phyloP scores from a whole-genome alignment of 2,329 filamentous ascomycete species.

The Sclerotinia trifoliorum region DNA sequence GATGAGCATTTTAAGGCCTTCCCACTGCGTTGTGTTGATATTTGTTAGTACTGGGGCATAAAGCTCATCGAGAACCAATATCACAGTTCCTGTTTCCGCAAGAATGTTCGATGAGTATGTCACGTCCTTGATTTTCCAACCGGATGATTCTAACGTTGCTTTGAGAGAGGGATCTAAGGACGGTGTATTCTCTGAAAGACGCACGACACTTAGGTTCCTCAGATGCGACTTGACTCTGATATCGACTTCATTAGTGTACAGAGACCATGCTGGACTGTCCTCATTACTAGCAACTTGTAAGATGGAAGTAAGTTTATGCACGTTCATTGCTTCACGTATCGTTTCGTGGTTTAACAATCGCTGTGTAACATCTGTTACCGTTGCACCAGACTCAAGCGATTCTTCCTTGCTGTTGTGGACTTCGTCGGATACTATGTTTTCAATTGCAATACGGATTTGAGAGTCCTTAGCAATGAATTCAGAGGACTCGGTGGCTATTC shows the following conservation, averaged over 20 bases:
- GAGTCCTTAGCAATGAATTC: neutral
- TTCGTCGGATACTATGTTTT: neutral
- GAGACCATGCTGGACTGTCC: neutral
- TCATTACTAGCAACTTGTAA: neutral
- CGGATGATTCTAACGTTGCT: neutral
- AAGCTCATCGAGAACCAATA: constrained; percentile 28
- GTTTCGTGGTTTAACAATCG: neutral
- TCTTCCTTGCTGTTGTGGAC: neutral
- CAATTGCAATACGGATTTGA: neutral
- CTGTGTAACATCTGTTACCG: neutral
- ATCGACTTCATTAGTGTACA: neutral
- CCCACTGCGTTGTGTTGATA: constrained; percentile 22
- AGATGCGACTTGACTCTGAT: neutral
- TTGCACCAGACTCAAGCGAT: neutral
- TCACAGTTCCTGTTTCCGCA: neutral
- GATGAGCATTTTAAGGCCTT: constrained; percentile 23
- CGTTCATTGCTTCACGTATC: neutral
- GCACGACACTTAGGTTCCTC: neutral
- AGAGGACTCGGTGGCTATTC: neutral
- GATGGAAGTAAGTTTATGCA: neutral
- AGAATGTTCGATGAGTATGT: neutral
- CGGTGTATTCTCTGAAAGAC: neutral
- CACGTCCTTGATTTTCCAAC: neutral
- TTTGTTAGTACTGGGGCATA: constrained; percentile 19
- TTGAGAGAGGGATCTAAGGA: neutral